Percentiles rank a stretch among this genome's conserved stretches.
Conservation (phyloP, 441 rosid species). For the Populus hybrid region DNA sequence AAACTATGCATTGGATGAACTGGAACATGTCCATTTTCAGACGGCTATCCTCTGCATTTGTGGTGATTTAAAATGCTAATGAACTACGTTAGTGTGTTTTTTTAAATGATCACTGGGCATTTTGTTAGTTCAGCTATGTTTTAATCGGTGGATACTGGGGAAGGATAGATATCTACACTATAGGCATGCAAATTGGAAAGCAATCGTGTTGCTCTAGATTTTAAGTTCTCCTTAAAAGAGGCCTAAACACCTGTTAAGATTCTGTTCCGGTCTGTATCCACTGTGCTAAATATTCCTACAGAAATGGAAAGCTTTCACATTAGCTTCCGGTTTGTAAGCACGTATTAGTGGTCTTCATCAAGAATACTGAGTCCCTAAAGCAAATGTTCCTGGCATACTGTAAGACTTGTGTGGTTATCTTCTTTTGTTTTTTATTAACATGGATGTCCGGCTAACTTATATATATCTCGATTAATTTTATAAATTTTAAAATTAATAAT, state of each 20-base stretch:
- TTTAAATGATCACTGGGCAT: background rate
- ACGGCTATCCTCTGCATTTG: background rate
- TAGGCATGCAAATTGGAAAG: background rate
- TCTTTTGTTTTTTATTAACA: too few relatives aligned
- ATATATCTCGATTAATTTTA: too few relatives aligned
- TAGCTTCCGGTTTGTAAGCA: background rate
- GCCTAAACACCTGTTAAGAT: constrained; percentile 2
- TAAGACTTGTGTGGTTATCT: constrained; percentile 31
- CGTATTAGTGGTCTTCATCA: background rate
- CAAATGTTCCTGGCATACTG: background rate
- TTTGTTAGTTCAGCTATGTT: background rate
- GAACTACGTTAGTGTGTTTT: background rate
- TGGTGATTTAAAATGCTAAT: background rate
- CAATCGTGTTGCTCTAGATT: background rate
- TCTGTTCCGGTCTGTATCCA: background rate
- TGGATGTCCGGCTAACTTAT: too few relatives aligned
- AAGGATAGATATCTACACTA: background rate
- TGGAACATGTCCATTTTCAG: constrained; percentile 7
- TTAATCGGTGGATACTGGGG: background rate
- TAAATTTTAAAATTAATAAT: too few relatives aligned
- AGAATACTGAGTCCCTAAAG: background rate
- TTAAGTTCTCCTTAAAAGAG: background rate
- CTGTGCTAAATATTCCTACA: background rate
- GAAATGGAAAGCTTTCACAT: constrained; percentile 2
- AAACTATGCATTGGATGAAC: constrained; percentile 7